A percentile compares a stretch with the other conserved stretches of the same genome.
phyloP scores from a whole-genome alignment of 2,329 filamentous ascomycete species.

The Xylogone sp. region DNA sequence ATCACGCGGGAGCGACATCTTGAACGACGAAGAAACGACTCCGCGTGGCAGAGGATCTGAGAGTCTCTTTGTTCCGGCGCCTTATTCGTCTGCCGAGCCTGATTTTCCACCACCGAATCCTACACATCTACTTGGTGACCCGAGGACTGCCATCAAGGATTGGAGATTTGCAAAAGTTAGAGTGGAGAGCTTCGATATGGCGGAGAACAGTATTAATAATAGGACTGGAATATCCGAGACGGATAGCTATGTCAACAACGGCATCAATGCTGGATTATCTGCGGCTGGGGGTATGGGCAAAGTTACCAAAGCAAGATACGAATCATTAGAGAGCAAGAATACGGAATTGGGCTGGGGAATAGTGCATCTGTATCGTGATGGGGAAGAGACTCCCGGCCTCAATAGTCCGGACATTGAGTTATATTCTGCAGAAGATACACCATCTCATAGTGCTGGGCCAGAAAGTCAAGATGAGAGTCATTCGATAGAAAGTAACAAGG shows the following conservation, averaged over 20 bases:
- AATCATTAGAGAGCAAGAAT: slow-evolving; percentile 64
- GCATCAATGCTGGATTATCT: slow-evolving; percentile 29
- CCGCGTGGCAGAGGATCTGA: not conserved
- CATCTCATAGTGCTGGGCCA: not conserved
- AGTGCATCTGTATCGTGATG: slow-evolving; percentile 89
- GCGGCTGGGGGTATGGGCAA: slow-evolving; percentile 51
- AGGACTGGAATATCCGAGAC: slow-evolving; percentile 38
- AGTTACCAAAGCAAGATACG: slow-evolving; percentile 77
- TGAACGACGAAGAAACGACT: not conserved
- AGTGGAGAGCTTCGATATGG: slow-evolving; percentile 79
- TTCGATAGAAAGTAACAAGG: slow-evolving; percentile 15
- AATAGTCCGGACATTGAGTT: slow-evolving; percentile 32
- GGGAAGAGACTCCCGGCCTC: slow-evolving; percentile 65
- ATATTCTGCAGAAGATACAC: slow-evolving; percentile 10
- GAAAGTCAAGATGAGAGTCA: not conserved
- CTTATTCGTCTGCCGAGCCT: not conserved
- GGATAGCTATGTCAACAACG: slow-evolving; percentile 31
- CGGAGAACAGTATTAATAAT: not conserved
- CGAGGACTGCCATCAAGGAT: slow-evolving; percentile 53
- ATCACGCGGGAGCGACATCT: slow-evolving; percentile 3
- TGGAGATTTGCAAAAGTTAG: slow-evolving; percentile 79
- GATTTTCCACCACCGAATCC: slow-evolving; percentile 14
- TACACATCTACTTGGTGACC: slow-evolving; percentile 17
- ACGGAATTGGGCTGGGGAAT: slow-evolving; percentile 88
- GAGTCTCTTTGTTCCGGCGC: not conserved